Evolutionary conservation across 306 rosid genomes (phyloP).

Genomic region (Vicia sativa): DNA sequence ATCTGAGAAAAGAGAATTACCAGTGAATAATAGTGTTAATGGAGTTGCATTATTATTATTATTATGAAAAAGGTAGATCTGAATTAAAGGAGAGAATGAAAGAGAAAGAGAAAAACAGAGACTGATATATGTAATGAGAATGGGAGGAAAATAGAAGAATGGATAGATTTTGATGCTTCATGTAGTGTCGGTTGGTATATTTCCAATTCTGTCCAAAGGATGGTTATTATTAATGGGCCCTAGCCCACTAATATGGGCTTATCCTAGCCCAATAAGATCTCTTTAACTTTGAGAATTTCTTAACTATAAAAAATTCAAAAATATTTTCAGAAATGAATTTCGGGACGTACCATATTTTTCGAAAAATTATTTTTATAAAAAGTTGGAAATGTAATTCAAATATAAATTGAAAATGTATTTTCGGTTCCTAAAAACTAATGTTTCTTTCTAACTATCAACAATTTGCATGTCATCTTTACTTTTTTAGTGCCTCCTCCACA

Average conservation of each 20-base stretch:
- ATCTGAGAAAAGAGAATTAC: constrained; percentile 38
- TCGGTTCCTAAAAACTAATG: too few species aligned
- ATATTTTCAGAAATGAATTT: too few species aligned
- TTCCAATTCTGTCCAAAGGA: constrained; percentile 27
- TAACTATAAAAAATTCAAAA: too few species aligned
- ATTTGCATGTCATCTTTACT: too few species aligned
- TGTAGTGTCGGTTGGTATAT: constrained; percentile 47
- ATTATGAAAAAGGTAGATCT: constrained; percentile 44
- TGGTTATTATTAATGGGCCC: constrained; percentile 28
- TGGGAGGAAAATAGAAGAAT: neutral
- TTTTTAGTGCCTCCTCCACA: too few species aligned
- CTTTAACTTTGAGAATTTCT: too few species aligned
- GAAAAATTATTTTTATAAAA: too few species aligned
- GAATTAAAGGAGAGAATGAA: constrained; percentile 19
- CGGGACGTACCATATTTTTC: too few species aligned
- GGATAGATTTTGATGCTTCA: constrained; percentile 3
- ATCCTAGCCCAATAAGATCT: neutral
- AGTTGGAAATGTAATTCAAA: too few species aligned
- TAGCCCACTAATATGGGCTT: neutral
- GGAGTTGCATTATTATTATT: constrained; percentile 38
- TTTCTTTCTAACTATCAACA: too few species aligned
- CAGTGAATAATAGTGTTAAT: constrained; percentile 27
- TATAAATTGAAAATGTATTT: too few species aligned
- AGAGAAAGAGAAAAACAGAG: constrained; percentile 22
- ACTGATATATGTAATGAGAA: neutral